Conservation (phyloP, 495 filamentous ascomycete species). For the Podospora tetraspora region DNA sequence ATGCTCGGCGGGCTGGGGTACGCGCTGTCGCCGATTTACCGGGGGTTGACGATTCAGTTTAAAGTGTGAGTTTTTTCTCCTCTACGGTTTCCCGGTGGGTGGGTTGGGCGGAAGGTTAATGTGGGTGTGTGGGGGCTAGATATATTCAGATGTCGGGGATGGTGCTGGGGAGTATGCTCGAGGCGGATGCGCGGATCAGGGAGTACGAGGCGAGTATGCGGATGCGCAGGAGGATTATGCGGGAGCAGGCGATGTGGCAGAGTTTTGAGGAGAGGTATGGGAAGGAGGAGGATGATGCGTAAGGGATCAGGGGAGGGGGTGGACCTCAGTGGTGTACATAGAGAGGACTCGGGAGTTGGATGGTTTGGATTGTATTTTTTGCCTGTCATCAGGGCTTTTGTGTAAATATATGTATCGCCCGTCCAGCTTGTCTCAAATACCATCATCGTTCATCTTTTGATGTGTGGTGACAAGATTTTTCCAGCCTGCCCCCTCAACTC, state of each 20-base stretch:
- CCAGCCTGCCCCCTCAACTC: neutral
- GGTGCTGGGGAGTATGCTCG: constrained; percentile 78
- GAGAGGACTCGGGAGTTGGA: neutral
- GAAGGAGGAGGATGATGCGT: constrained; percentile 33
- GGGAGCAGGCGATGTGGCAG: constrained; percentile 59
- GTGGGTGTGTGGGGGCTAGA: constrained; percentile 30
- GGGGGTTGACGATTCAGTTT: constrained; percentile 80
- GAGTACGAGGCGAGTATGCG: constrained; percentile 60
- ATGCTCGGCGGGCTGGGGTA: constrained; percentile 53
- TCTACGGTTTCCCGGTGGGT: neutral
- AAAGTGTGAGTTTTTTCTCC: constrained; percentile 59
- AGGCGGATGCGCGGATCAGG: constrained; percentile 70
- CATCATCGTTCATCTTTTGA: neutral
- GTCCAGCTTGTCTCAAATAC: neutral
- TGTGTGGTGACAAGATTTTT: neutral
- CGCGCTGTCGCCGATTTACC: constrained; percentile 65
- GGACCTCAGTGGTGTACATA: too few relatives aligned
- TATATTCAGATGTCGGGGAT: constrained; percentile 85
- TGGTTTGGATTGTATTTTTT: constrained; percentile 1
- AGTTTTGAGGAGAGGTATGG: constrained; percentile 42
- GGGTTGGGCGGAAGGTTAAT: neutral
- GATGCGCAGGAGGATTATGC: constrained; percentile 55
- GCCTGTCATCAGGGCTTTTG: neutral
- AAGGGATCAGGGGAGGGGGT: constrained; percentile 1
- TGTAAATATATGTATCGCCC: neutral